Conservation (phyloP, 1,139 yeast species). For the Candida anutae region DNA sequence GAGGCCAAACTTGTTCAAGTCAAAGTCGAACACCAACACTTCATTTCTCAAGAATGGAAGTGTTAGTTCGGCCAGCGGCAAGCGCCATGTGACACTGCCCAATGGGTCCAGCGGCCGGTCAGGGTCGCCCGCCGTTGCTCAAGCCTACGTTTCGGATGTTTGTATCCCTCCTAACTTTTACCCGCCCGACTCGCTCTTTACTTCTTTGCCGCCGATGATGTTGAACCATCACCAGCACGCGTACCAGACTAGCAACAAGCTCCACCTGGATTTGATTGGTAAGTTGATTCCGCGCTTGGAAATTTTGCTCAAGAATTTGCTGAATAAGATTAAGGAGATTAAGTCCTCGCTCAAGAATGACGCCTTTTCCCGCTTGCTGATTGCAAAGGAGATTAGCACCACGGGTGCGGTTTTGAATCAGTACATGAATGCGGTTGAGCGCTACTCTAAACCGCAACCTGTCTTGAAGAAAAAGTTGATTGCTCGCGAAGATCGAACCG, state of each 20-base stretch:
- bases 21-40: conserved; percentile 22
- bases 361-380: conserved; percentile 31
- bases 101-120: conserved; percentile 3
- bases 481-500: conserved; percentile 10
- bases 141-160: conserved; percentile 17
- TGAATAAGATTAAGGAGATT: conserved; percentile 37
- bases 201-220: conserved; percentile 27
- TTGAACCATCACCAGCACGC: conserved; percentile 29
- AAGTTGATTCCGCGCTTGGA: conserved; percentile 36
- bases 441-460: conserved; percentile 23
- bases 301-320: conserved; percentile 27
- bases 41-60: conserved; percentile 10
- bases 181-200: conserved; percentile 25
- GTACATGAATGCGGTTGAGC: conserved; percentile 27
- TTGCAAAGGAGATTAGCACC: conserved; percentile 31
- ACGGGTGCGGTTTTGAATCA: conserved; percentile 30
- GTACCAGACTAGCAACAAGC: conserved; percentile 21
- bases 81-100: conserved; percentile 11
- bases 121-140: conserved; percentile 1
- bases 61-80: conserved; percentile 8
- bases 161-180: conserved; percentile 42
- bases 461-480: conserved; percentile 17
- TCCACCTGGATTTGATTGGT: conserved; percentile 24
- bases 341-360: conserved; percentile 35
- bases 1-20: conserved; percentile 26